Percentiles rank a stretch among this genome's conserved stretches.
phyloP scores from a whole-genome alignment of 768 basidiomycete genomes.

The Lactarius deliciosus region DNA sequence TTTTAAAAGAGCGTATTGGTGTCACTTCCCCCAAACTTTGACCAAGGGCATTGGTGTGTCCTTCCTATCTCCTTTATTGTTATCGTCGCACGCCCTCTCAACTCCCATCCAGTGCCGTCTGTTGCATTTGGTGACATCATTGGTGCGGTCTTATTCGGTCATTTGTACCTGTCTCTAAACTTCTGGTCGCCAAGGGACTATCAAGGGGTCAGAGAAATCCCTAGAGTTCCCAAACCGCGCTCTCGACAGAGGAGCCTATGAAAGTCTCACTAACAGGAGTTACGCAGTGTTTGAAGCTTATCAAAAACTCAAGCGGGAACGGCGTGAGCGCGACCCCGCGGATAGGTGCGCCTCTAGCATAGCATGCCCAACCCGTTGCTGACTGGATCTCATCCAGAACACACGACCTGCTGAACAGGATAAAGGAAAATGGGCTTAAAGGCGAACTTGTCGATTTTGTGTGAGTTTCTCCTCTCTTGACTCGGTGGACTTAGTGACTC shows the following conservation, averaged over 20 bases:
- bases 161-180: not conserved
- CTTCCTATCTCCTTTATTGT: not conserved
- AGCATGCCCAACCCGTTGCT: not conserved
- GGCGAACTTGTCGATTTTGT: constrained; percentile 54
- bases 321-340: constrained; percentile 53
- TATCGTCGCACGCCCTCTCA: not conserved
- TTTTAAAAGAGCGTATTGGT: constrained; percentile 59
- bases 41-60: constrained; percentile 52
- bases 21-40: constrained; percentile 50
- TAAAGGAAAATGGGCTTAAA: constrained; percentile 36
- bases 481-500: not conserved
- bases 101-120: constrained; percentile 47
- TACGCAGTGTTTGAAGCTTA: constrained; percentile 51
- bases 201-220: constrained; percentile 65
- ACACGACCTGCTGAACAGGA: constrained; percentile 45
- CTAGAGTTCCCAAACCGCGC: constrained; percentile 29
- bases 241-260: constrained; percentile 21
- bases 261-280: not conserved
- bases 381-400: constrained; percentile 40
- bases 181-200: constrained; percentile 45
- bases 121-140: constrained; percentile 66
- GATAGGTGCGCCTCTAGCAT: constrained; percentile 46
- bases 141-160: constrained; percentile 38
- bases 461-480: constrained; percentile 35
- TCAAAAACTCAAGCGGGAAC: constrained; percentile 43